Evolutionary conservation across 2,329 filamentous ascomycete species (phyloP), one percentile per base, ranked within the genome.

Genomic region (Talaromyces sp.): DNA sequence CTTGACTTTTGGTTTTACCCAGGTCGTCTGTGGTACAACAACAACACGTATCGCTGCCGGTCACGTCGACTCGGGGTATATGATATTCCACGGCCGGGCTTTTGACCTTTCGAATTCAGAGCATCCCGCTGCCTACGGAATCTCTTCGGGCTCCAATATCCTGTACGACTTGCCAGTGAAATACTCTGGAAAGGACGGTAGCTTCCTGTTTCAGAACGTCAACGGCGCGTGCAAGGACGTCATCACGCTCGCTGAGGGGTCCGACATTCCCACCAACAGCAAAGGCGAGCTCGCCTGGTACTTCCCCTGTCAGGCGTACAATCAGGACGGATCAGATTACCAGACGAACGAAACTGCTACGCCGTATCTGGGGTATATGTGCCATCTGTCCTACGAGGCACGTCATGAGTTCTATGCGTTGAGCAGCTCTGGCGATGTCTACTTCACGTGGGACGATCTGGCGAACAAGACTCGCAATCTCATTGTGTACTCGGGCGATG

Each of bases 171-270:
- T 96, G n/a, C 84, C 88, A 0, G 85, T 89, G 68, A 91, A 91
- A 72, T 86, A 93, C 69, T 88, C 88, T 61, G 95, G 93, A n/a
- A 85, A 90, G 76, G 96, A 99, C 73, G 93, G 91, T 63, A 98
- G 93, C 72, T 99, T 99, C 74, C 79, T 99, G 72, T 99, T 99
- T 79, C 95, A 99, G 75, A 96, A 98, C 68, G 95, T 99, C 75
- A 99, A 99, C 70, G 96, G 95, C 55, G 90, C 90, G 66, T 99
- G 95, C 84, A 99, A 98, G 79, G 90, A 84, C 9, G 78, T 98
- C 62, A 96, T 99, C 73, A 96, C 86, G 0, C 77, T 83, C 7
- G 85, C 89, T 1, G 73, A 83, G 1, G 81, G 81, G 61, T 96
- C 93, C 0, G 88, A 92, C 69, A 87, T 99, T 8, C 92, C 93